phyloP scores from a whole-genome alignment of 116 monocot genomes.

The Posidonia oceanica region DNA sequence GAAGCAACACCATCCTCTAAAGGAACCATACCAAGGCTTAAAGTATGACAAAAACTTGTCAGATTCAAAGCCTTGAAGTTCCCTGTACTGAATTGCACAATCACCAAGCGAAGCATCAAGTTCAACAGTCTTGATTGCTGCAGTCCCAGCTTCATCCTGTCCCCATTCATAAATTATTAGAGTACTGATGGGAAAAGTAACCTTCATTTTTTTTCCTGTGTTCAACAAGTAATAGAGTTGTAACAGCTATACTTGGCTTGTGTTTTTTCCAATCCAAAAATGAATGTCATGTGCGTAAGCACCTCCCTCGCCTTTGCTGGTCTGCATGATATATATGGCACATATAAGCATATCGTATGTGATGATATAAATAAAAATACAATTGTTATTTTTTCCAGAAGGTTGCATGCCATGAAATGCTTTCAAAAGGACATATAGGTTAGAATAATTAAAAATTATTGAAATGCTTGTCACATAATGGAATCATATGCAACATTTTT shows the following conservation, averaged over 20 bases:
- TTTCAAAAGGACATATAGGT: too few species aligned
- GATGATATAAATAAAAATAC: neutral
- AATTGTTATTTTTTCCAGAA: neutral
- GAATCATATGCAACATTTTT: too few species aligned
- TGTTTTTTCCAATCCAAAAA: constrained; percentile 93
- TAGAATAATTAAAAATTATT: too few species aligned
- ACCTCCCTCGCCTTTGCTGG: constrained; percentile 65
- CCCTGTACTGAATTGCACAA: constrained; percentile 83
- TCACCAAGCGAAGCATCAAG: constrained; percentile 85
- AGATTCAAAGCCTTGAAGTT: constrained; percentile 82
- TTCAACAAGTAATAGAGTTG: neutral
- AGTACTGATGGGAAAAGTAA: neutral
- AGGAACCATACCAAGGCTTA: constrained; percentile 88
- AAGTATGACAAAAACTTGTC: constrained; percentile 95
- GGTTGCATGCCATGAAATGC: too few species aligned
- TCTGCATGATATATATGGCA: constrained; percentile 31
- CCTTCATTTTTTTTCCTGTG: neutral
- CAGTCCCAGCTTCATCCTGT: constrained; percentile 94
- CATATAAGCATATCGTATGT: neutral
- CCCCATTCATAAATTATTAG: neutral
- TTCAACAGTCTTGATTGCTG: constrained; percentile 89
- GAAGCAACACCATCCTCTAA: constrained; percentile 89
- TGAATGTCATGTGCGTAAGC: constrained; percentile 76
- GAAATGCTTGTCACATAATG: too few species aligned
- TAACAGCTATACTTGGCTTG: constrained; percentile 55